Evolutionary conservation across 192 early-diverging fungal genomes (phyloP), one percentile per base, ranked within the genome.

Genomic region (Phlyctochytrium planicorne): DNA sequence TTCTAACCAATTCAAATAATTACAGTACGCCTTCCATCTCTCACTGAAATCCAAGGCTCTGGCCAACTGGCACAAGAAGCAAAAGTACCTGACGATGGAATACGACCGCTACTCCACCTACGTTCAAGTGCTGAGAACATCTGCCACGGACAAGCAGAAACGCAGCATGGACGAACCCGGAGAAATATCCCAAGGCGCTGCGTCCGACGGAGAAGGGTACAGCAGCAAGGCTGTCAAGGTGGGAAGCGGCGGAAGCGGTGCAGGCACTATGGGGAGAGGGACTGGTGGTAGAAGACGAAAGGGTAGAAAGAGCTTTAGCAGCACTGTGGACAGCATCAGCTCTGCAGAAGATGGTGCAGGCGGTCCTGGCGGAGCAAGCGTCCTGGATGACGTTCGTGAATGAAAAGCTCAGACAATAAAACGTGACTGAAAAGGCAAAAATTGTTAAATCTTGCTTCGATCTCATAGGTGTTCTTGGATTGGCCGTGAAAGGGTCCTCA

Each of bases 61-160:
- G 32, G 60, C 68, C 12, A 84, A 84, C 60, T 84, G 83, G 83
- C 60, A 52, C 31, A 56, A 75, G 14, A 84, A 82, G 59, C 53
- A 72, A 53, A 56, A 75, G 27, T 80, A 64, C 55, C 60, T 84
- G 57, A 69, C 73, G 63, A 53, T 68, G 27, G 80, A 84, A 59
- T 69, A 72, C 35, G 73, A 75, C 16, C 74, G 78, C 37, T 84
- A 82, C 52, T 20, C 53, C 4, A 62, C 68, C n/a, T 84, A 84
- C 62, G 64, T 61, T 31, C 57, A 68, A 35, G 40, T 71, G 35
- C 66, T 78, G 33, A 4, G 40, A 6, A 47, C 40, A 6, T 47
- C 40, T 20, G 40, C 20, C 40, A 47, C 40, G 10, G 40, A 47
- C 10, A 47, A 47, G 40, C 40, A 47, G 40, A 6, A 20, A 47